Evolutionary conservation across 1,284 basidiomycete genomes (phyloP), one percentile per base, ranked within the genome.

Genomic region (Takashimella koratensis): DNA sequence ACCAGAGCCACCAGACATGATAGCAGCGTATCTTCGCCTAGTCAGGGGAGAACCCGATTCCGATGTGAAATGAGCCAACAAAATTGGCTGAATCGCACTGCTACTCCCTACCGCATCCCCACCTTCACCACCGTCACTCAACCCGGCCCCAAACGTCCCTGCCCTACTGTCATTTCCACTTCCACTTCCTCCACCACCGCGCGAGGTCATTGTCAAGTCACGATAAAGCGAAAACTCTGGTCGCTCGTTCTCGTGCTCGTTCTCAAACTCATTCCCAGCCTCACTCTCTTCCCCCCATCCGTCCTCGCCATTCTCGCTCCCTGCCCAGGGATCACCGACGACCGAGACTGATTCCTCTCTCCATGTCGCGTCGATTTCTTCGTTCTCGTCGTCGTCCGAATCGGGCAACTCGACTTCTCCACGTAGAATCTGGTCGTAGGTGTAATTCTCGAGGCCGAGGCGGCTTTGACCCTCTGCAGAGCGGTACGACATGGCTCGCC

Each of bases 1-100:
- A 22, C 23, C 20, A 16, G 23, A 27, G 5, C 6, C 24, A 3
- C 40, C 24, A 13, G 49, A n/a, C 22, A 70, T 42, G 19, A 76
- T 58, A 0, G 65, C 61, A 2, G 60, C 54, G 57, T 74, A 76
- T 5, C 68, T 65, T 16, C 67, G 54, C 20, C 75, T 65, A 16
- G 75, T 76, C 24, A 76, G 58, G 0, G 74, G 73, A 5, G 60
- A 62, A 3, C 52, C 13, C n/a, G 60, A 52, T 2, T 22, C 41
- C 0, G 69, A 66, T 1, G 73, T 73, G 24, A 76, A 54, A 53
- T 75, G 75, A 13, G 74, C 74, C 2, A 76, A 62, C 4, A 76
- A 58, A 42, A 76, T 68, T 2, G 70, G 70, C 56, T 74, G 73
- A 1, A 74, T 49, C 3, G 57, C 43, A 11, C 47, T 43, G 20